phyloP scores from a whole-genome alignment of 2,329 filamentous ascomycete genomes.

The Truncatella angustata region DNA sequence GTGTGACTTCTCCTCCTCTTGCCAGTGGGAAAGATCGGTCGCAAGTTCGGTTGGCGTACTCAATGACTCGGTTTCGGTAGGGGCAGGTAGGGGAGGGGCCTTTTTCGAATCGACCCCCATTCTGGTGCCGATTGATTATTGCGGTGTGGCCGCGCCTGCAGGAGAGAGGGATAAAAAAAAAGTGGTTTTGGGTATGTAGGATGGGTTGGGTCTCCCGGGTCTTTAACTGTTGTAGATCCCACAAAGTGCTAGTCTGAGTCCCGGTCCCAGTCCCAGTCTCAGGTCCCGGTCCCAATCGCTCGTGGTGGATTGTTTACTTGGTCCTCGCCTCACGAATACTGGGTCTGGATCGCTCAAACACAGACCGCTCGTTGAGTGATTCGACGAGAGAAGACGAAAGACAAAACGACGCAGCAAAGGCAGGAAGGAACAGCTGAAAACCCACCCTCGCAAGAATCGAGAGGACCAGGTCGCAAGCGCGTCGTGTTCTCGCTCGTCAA shows the following conservation, averaged over 20 bases:
- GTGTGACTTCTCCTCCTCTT: constrained; percentile 65
- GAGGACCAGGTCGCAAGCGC: background rate
- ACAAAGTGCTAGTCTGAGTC: constrained; percentile 5
- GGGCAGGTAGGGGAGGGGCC: constrained; percentile 70
- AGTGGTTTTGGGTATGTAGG: no score
- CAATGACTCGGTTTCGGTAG: constrained; percentile 70
- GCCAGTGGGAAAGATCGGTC: constrained; percentile 60
- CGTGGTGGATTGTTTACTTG: constrained; percentile 9
- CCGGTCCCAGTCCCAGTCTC: background rate
- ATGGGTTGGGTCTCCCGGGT: no score
- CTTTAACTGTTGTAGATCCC: no score
- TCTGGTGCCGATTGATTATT: constrained; percentile 28
- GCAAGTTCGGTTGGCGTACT: constrained; percentile 62
- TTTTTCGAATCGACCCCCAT: constrained; percentile 57
- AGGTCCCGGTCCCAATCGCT: background rate
- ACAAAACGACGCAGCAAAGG: background rate
- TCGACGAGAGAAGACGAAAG: background rate
- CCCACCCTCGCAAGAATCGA: background rate
- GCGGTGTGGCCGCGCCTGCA: constrained; percentile 1
- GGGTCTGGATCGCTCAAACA: background rate
- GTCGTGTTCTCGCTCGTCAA: constrained; percentile 7
- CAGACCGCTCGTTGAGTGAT: constrained; percentile 1
- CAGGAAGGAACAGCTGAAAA: background rate
- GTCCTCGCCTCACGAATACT: constrained; percentile 1
- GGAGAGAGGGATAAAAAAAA: no score